phyloP scores from a whole-genome alignment of 129 eudicot species.

The Chrysanthemum lavandulifolium region DNA sequence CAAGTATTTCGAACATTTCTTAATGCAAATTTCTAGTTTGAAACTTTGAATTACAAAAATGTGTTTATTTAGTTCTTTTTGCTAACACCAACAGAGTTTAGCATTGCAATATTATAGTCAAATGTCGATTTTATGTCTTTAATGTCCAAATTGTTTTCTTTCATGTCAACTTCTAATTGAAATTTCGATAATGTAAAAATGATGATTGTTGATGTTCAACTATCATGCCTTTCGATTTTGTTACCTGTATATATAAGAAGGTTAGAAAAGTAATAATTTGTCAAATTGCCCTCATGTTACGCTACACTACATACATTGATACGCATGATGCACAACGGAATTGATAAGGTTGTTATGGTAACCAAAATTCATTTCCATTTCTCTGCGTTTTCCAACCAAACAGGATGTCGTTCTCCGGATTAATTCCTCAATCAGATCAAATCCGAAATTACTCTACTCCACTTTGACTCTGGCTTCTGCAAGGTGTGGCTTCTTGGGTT shows the following conservation, averaged over 20 bases:
- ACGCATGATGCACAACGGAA: not conserved
- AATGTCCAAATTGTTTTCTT: too few species aligned
- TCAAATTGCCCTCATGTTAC: not conserved
- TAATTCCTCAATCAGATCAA: not conserved
- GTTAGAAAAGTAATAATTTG: not conserved
- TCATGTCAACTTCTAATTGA: too few species aligned
- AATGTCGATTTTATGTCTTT: too few species aligned
- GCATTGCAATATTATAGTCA: too few species aligned
- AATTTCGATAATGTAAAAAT: too few species aligned
- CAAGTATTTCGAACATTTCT: too few species aligned
- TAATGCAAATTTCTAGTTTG: too few species aligned
- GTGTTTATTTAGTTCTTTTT: too few species aligned
- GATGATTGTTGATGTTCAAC: not conserved
- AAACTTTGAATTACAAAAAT: too few species aligned
- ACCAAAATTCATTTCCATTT: not conserved
- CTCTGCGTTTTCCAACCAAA: not conserved
- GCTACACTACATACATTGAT: not conserved
- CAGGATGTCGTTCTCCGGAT: not conserved
- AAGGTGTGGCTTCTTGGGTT: constrained; percentile 74
- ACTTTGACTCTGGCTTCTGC: constrained; percentile 62
- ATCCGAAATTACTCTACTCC: not conserved
- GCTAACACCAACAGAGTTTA: too few species aligned
- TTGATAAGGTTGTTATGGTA: not conserved
- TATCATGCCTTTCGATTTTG: too few species aligned
- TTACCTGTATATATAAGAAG: not conserved